Conservation (phyloP, 768 basidiomycete species). For the Fomitopsis serialis region DNA sequence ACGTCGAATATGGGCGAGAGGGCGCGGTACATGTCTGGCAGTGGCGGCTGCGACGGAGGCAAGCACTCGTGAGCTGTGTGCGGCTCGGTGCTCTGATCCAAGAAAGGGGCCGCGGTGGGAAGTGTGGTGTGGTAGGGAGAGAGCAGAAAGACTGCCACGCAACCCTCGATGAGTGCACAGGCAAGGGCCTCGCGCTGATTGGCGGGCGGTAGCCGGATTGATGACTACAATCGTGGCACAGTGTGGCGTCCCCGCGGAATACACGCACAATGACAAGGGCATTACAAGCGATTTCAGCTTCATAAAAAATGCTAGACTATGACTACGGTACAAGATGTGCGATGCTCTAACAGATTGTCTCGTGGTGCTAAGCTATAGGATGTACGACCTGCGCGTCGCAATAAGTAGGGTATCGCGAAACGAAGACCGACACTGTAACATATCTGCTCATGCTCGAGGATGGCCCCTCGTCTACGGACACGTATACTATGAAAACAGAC, state of each 20-base stretch:
- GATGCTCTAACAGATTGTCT: constrained; percentile 71
- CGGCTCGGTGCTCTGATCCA: background rate
- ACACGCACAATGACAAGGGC: constrained; percentile 9
- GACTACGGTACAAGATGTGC: constrained; percentile 40
- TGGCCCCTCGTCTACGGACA: constrained; percentile 40
- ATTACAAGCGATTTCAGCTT: constrained; percentile 3
- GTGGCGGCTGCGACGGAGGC: background rate
- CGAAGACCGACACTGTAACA: constrained; percentile 36
- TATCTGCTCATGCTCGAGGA: constrained; percentile 41
- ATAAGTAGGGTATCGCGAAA: constrained; percentile 50
- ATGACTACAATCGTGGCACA: background rate
- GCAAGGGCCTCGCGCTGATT: background rate
- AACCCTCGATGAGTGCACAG: background rate
- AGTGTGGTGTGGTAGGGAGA: constrained; percentile 1
- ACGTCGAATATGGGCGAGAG: constrained; percentile 60
- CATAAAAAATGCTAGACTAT: constrained; percentile 22
- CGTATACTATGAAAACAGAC: constrained; percentile 21
- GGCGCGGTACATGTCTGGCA: constrained; percentile 43
- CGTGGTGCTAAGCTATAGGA: constrained; percentile 46
- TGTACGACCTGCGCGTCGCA: constrained; percentile 46
- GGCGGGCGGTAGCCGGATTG: background rate
- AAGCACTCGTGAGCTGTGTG: background rate
- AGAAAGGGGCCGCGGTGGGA: background rate
- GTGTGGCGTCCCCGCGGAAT: background rate
- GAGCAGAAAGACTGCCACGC: constrained; percentile 3